Conservation (phyloP, 208 protist species). For the Trypanosoma cruzi region DNA sequence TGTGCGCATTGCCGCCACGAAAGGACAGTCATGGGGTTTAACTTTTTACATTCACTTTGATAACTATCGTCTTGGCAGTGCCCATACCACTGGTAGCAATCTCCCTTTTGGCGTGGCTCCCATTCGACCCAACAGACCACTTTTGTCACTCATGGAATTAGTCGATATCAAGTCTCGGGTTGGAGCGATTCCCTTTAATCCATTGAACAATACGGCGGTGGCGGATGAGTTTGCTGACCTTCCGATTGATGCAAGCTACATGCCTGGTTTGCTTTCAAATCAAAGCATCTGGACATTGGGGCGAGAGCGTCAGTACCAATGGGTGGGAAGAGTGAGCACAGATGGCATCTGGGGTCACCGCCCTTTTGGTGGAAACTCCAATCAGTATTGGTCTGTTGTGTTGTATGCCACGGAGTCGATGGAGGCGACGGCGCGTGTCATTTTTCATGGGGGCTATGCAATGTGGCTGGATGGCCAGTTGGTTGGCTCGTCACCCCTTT, state of each 20-base stretch:
- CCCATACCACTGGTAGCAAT: not conserved
- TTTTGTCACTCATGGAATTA: conserved; percentile 8
- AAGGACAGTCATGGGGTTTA: conserved; percentile 12
- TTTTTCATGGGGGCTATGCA: not conserved
- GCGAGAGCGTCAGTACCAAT: conserved; percentile 1
- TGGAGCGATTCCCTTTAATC: conserved; percentile 21
- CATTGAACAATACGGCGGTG: not conserved
- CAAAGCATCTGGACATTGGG: conserved; percentile 9
- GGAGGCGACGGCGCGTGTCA: not conserved
- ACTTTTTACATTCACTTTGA: conserved; percentile 7
- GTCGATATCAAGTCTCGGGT: conserved; percentile 1
- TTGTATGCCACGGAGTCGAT: conserved; percentile 12
- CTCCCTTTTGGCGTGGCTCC: conserved; percentile 2
- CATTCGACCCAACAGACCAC: not conserved
- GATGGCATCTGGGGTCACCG: conserved; percentile 7
- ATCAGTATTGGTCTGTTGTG: conserved; percentile 19
- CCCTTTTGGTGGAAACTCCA: conserved; percentile 8
- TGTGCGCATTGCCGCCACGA: conserved; percentile 7
- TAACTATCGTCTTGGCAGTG: conserved; percentile 9
- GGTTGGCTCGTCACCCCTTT: not conserved
- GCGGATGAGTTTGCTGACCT: not conserved
- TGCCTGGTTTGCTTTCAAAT: not conserved
- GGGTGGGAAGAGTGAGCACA: not conserved
- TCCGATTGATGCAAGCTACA: not conserved
- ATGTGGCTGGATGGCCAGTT: conserved; percentile 11